A percentile compares a stretch with the other conserved stretches of the same genome.
Conservation (phyloP, 139 green algal genomes). For the Coelastrella sp. region DNA sequence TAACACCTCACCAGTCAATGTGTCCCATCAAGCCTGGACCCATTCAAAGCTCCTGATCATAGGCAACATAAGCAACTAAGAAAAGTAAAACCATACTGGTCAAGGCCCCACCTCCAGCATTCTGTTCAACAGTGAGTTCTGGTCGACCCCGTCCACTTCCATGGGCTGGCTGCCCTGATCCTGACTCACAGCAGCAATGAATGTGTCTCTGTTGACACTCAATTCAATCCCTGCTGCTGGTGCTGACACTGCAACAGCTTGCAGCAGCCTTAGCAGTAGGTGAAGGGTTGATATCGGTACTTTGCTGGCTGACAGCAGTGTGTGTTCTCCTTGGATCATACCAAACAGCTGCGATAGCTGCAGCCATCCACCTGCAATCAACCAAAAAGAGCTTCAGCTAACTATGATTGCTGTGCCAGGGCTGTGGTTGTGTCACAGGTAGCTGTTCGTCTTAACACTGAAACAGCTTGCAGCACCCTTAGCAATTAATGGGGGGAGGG, state of each 20-base stretch:
- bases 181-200: not conserved
- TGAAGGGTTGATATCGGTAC: not conserved
- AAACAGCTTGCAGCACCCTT: conserved; percentile 22
- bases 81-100: not conserved
- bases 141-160: not conserved
- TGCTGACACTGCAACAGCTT: conserved; percentile 15
- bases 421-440: too few relatives aligned
- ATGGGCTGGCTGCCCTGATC: not conserved
- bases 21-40: too few relatives aligned
- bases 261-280: conserved; percentile 38
- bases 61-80: not conserved
- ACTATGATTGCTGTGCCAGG: too few relatives aligned
- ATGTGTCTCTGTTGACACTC: not conserved
- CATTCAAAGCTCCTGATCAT: too few relatives aligned
- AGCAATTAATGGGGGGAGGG: conserved; percentile 21
- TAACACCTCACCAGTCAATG: too few relatives aligned
- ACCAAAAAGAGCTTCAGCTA: not conserved
- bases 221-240: not conserved
- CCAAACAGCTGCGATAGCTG: conserved; percentile 26
- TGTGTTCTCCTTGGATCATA: conserved; percentile 9
- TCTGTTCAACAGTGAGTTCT: not conserved
- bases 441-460: not conserved
- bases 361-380: not conserved
- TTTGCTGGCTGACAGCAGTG: conserved; percentile 17
- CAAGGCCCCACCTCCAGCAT: conserved; percentile 22